These are phyloP conservation scores for Coemansia sp. DNA, from an alignment of 192 early-diverging fungal genomes.

Conservation along the genomic window DNA sequence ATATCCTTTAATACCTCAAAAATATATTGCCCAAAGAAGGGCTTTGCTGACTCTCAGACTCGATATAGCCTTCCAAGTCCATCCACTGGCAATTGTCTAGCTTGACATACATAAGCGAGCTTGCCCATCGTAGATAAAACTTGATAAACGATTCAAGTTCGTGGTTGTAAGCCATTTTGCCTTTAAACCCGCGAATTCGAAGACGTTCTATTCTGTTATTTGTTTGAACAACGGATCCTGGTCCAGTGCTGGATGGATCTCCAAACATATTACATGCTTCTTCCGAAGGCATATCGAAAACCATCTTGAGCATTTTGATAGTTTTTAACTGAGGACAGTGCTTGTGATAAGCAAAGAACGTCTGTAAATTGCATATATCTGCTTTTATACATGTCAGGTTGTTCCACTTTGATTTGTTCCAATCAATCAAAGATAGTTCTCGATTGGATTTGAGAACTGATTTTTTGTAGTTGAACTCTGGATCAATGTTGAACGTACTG, in stretches of 20 bases:
- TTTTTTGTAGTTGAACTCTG: background rate
- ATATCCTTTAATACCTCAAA: background rate
- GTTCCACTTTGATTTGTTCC: background rate
- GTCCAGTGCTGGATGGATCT: background rate
- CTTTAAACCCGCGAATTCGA: background rate
- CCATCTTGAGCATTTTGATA: background rate
- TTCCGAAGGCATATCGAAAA: background rate
- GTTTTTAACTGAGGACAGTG: background rate
- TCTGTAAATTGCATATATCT: background rate
- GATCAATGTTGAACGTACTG: background rate
- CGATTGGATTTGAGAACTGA: too few species aligned
- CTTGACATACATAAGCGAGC: background rate
- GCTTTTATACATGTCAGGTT: background rate
- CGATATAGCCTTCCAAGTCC: background rate
- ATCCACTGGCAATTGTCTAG: background rate
- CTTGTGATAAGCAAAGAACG: background rate
- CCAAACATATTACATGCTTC: background rate
- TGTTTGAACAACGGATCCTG: background rate
- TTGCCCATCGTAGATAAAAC: background rate
- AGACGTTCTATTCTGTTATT: background rate
- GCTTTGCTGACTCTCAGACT: background rate
- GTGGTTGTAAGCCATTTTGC: background rate
- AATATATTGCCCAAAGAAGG: background rate
- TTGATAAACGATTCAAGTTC: background rate
- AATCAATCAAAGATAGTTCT: background rate